A percentile compares a stretch with the other conserved stretches of the same genome.
Evolutionary conservation across 2,329 filamentous ascomycete species (phyloP).

Genomic region (Elsinoe arachidis): DNA sequence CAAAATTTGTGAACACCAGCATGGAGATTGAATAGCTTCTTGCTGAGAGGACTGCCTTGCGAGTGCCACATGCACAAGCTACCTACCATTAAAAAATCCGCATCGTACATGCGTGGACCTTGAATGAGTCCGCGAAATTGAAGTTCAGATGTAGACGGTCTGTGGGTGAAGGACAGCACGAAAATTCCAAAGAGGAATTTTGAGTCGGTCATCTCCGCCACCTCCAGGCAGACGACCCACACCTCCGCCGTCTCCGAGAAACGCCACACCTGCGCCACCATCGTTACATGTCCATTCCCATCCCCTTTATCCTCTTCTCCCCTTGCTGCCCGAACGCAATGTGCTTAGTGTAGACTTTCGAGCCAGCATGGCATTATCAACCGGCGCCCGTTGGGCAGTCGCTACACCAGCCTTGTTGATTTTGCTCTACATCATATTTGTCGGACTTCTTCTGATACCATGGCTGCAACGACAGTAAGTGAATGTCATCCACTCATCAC

Average conservation of each 20-base stretch:
- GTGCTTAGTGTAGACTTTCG: not conserved
- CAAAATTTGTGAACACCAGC: constrained; percentile 17
- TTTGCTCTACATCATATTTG: constrained; percentile 57
- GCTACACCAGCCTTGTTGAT: constrained; percentile 2
- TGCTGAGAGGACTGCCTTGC: constrained; percentile 32
- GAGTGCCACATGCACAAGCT: too few species aligned
- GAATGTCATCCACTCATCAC: not conserved
- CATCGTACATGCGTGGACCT: too few species aligned
- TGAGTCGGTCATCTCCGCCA: not conserved
- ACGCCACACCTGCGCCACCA: not conserved
- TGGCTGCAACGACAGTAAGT: constrained; percentile 73
- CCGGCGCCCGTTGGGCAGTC: not conserved
- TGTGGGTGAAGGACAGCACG: too few species aligned
- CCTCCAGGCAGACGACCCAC: not conserved
- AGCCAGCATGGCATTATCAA: constrained; percentile 4
- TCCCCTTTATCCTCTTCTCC: not conserved
- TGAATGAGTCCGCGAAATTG: too few species aligned
- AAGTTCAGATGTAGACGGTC: too few species aligned
- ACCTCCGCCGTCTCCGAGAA: not conserved
- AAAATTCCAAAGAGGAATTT: not conserved
- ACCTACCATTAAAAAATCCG: too few species aligned
- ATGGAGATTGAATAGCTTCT: constrained; percentile 13
- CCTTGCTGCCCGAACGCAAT: not conserved
- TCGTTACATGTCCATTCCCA: not conserved
- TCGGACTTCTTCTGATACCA: constrained; percentile 59